Evolutionary conservation across 768 basidiomycete genomes (phyloP), one percentile per base, ranked within the genome.

Genomic region (Boletus sp.): DNA sequence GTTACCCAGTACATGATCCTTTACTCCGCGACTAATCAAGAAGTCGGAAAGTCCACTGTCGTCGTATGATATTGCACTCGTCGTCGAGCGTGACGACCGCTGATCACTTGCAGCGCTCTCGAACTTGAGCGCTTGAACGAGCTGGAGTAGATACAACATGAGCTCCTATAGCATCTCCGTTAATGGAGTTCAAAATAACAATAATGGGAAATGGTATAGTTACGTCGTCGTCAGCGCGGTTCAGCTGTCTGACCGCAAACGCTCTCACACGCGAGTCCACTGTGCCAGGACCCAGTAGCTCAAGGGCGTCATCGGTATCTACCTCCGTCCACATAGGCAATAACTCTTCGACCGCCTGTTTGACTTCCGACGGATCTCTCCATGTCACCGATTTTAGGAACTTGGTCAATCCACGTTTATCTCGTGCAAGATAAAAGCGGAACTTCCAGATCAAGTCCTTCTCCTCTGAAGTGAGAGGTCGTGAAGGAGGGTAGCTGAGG

Each of bases 361-460:
- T 96, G 25, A 97, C 94, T 72, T 99, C 97, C 10, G 89, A 88
- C 0, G 89, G 84, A 69, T 99, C 97, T 37, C 93, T 80, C 97
- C 97, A 98, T 19, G 95, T 93, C 35, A 99, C 97, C 30, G 93
- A 93, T 70, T 93, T 98, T 50, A 99, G 79, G 73, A 99, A 99
- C 69, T 99, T 99, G 33, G 96, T 98, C 38, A 98, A 79, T 2
- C 95, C 94, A 10, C 90, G 85, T 72, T 93, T 95, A 70, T 95
- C 92, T 33, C 93, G 77, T 3, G 87, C 84, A 11, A 99, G 84
- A 61, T 97, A 98, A 74, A 98, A 99, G n/a, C 97, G 83, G 79
- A 96, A 99, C 70, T 96, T 95, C 97, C 97, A 99, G 37, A 98
- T 86, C 39, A 95, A 76, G 61, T 98, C 96, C 66, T 96, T 97